Evolutionary conservation across 345 rosid species (phyloP).

Genomic region (Hirschfeldia incana): DNA sequence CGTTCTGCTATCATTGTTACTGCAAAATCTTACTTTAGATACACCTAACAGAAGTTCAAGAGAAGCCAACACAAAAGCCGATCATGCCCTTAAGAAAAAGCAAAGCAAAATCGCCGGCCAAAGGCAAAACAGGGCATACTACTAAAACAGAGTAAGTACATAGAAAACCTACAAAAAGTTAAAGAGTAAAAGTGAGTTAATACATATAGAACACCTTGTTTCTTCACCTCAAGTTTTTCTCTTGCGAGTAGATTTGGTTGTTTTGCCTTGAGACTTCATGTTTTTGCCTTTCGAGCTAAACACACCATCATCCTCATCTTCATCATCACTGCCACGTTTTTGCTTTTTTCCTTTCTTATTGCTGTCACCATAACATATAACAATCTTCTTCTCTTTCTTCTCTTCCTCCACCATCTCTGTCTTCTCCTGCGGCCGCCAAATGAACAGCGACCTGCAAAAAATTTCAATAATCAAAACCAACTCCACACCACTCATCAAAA

Average conservation of each 20-base stretch:
- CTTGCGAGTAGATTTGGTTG: slow-evolving; percentile 41
- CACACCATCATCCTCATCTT: slow-evolving; percentile 58
- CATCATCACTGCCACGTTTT: slow-evolving; percentile 52
- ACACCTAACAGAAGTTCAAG: neutral
- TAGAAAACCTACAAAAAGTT: neutral
- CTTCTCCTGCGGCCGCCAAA: slow-evolving; percentile 82
- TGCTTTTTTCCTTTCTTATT: slow-evolving; percentile 59
- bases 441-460: slow-evolving; percentile 69
- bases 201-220: neutral
- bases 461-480: neutral
- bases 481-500: neutral
- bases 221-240: slow-evolving; percentile 32
- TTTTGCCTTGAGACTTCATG: slow-evolving; percentile 36
- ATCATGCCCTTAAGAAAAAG: slow-evolving; percentile 9
- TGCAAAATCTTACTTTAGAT: slow-evolving; percentile 1
- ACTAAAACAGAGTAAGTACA: neutral
- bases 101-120: slow-evolving; percentile 14
- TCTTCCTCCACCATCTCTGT: slow-evolving; percentile 43
- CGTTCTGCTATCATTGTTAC: neutral
- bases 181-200: neutral
- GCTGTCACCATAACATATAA: slow-evolving; percentile 50
- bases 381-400: slow-evolving; percentile 56
- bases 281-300: slow-evolving; percentile 57
- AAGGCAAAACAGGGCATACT: slow-evolving; percentile 21
- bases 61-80: slow-evolving; percentile 4